Percentiles rank a stretch among this genome's conserved stretches.
Conservation (phyloP, 805 yeast species). For the Saturnispora kantuleensis region DNA sequence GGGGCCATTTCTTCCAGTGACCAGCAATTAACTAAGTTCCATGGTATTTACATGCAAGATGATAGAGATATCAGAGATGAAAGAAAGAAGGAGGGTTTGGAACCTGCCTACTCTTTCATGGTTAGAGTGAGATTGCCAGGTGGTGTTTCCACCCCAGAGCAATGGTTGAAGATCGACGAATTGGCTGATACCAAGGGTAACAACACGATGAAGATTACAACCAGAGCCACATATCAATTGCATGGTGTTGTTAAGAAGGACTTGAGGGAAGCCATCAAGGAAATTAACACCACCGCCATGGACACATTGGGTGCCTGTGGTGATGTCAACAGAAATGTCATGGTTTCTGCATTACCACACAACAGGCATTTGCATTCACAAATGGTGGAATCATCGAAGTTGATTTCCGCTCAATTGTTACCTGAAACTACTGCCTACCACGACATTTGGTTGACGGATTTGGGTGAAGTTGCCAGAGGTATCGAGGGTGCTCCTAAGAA, state of each 20-base stretch:
- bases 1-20: constrained; percentile 88
- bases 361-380: constrained; percentile 76
- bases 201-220: constrained; percentile 87
- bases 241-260: constrained; percentile 91
- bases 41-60: constrained; percentile 97
- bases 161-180: constrained; percentile 80
- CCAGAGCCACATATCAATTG: constrained; percentile 94
- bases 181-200: constrained; percentile 78
- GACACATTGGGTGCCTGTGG: constrained; percentile 98
- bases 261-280: constrained; percentile 83
- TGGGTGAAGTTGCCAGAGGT: constrained; percentile 24
- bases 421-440: constrained; percentile 94
- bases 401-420: constrained; percentile 70
- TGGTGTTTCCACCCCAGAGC: constrained; percentile 77
- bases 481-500: constrained; percentile 76
- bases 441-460: constrained; percentile 72
- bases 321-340: constrained; percentile 94
- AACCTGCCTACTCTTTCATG: constrained; percentile 96
- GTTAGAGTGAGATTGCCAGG: constrained; percentile 93
- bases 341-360: constrained; percentile 81
- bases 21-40: constrained; percentile 93
- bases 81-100: constrained; percentile 84
- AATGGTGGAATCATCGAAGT: constrained; percentile 50
- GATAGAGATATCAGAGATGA: constrained; percentile 93
- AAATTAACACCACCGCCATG: constrained; percentile 81